A percentile compares a stretch with the other conserved stretches of the same genome.
Evolutionary conservation across 2,329 filamentous ascomycete genomes (phyloP).

Genomic region (Fusarium nodosum): DNA sequence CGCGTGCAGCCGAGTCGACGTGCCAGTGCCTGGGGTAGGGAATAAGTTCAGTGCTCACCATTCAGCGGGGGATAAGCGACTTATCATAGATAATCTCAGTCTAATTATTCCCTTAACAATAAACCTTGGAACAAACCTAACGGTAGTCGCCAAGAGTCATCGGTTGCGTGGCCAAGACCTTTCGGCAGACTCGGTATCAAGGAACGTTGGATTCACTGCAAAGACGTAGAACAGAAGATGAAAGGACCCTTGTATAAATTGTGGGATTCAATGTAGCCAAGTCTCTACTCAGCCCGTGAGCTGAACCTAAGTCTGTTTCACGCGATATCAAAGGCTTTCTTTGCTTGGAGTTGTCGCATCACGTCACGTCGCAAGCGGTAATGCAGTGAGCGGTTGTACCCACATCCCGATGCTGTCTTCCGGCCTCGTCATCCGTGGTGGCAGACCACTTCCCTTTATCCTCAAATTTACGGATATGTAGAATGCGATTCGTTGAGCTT

Average conservation of each 20-base stretch:
- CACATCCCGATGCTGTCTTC: slow-evolving; percentile 45
- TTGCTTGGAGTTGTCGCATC: slow-evolving; percentile 10
- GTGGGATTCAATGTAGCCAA: slow-evolving; percentile 31
- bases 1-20: not conserved
- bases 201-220: slow-evolving; percentile 21
- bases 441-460: slow-evolving; percentile 10
- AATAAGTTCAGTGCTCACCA: slow-evolving; percentile 3
- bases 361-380: slow-evolving; percentile 13
- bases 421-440: slow-evolving; percentile 33
- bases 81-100: slow-evolving; percentile 25
- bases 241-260: slow-evolving; percentile 13
- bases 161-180: slow-evolving; percentile 38
- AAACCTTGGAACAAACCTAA: slow-evolving; percentile 14
- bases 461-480: not conserved
- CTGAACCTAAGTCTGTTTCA: slow-evolving; percentile 15
- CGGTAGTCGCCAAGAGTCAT: slow-evolving; percentile 31
- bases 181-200: slow-evolving; percentile 27
- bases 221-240: slow-evolving; percentile 5
- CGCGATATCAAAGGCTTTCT: slow-evolving; percentile 4
- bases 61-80: slow-evolving; percentile 5
- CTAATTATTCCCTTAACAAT: slow-evolving; percentile 8
- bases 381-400: slow-evolving; percentile 18
- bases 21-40: slow-evolving; percentile 1
- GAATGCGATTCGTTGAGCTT: not conserved
- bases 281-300: slow-evolving; percentile 1